Percentiles rank a stretch among this genome's conserved stretches.
Evolutionary conservation across 208 protist species (phyloP).

Genomic region (Leishmania major): DNA sequence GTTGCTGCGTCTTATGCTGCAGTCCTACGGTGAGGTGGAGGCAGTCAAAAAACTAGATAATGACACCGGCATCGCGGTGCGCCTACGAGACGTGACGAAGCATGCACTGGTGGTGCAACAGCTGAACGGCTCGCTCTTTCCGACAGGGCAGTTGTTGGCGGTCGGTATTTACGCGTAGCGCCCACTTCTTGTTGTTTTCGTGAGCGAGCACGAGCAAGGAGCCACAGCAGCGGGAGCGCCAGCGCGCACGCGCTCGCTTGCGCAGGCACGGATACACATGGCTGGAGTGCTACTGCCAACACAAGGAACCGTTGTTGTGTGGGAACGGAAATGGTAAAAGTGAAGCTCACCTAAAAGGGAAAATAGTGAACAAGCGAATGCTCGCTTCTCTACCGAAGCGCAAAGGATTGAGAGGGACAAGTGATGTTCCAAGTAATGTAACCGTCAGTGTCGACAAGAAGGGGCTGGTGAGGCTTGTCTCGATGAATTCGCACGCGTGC

Average conservation of each 20-base stretch:
- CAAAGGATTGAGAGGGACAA: not conserved
- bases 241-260: not conserved
- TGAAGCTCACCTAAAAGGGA: not conserved
- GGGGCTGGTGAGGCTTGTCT: too few relatives aligned
- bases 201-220: not conserved
- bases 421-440: not conserved
- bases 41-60: conserved; percentile 50
- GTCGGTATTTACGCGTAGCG: conserved; percentile 70
- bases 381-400: not conserved
- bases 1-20: conserved; percentile 56
- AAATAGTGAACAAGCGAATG: not conserved
- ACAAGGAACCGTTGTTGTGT: not conserved
- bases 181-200: not conserved
- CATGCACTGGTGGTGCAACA: conserved; percentile 72
- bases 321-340: not conserved
- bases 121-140: conserved; percentile 76
- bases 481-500: not conserved
- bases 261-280: not conserved
- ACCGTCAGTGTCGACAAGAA: not conserved
- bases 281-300: not conserved
- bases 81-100: conserved; percentile 54
- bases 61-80: conserved; percentile 51
- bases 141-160: conserved; percentile 71
- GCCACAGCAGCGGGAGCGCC: not conserved
- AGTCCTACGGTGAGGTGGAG: conserved; percentile 70